Percentiles rank a stretch among this genome's conserved stretches.
Conservation (phyloP, 345 rosid genomes). For the Microcos paniculata region DNA sequence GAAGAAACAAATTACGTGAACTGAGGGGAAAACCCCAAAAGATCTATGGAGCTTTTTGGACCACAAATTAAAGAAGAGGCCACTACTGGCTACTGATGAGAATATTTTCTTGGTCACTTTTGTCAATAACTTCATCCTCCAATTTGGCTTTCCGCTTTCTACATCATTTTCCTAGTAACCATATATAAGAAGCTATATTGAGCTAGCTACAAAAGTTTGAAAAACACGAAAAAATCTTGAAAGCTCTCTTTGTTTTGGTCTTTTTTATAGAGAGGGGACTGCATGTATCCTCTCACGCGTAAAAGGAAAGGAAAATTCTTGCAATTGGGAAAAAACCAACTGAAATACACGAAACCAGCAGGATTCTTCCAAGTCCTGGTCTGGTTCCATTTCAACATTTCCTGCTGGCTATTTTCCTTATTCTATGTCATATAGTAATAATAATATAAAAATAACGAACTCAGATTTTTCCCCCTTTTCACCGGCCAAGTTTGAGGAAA, state of each 20-base stretch:
- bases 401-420: not conserved
- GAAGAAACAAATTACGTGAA: too few species aligned
- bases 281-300: too few species aligned
- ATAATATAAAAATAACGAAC: not conserved
- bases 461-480: not conserved
- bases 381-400: constrained; percentile 6
- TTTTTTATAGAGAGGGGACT: not conserved
- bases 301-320: not conserved
- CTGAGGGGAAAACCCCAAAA: too few species aligned
- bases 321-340: not conserved
- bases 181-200: not conserved
- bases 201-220: not conserved
- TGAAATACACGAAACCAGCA: not conserved
- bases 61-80: too few species aligned
- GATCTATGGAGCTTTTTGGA: too few species aligned
- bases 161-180: not conserved
- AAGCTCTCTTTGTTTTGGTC: not conserved
- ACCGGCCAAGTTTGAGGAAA: not conserved
- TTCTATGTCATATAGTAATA: too few species aligned
- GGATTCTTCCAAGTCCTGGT: not conserved
- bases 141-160: not conserved
- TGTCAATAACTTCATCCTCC: not conserved
- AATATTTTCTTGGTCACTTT: not conserved
- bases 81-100: not conserved
- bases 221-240: not conserved